Base-by-base conservation (phyloP, 495 filamentous ascomycete genomes). In the Aspergillus saccharolyticus region DNA sequence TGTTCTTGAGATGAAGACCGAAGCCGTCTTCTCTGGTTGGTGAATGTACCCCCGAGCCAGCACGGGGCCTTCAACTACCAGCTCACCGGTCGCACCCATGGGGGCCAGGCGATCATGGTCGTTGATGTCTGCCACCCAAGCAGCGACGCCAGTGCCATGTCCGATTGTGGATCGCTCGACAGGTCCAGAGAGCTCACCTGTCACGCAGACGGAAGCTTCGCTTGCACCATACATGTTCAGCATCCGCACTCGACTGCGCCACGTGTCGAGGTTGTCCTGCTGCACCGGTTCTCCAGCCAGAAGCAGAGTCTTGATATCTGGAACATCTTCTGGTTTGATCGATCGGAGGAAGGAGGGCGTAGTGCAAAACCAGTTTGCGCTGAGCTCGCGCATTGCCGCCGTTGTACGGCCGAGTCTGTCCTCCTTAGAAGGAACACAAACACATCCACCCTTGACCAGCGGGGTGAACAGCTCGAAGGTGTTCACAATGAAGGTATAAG, bases 21-120 rank as follows among this genome's bases (percentile, higher is more conserved):
- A 51, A 7, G 46, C 44, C 12, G 74, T 78, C 47, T 70, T 69
- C 3, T 63, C 61, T 0, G 58, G 53, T n/a, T 74, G 61, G 42
- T 74, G 61, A 3, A 79, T 52, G 54, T 81, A 82, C 1, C 70
- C 75, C 17, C 61, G 55, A 2, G 64, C 72, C 12, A 81, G 59
- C 8, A 70, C 60, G 4, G 72, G 70, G 0, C 79, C 77, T 57
- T 78, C 70, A n/a, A 81, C 59, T 2, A 75, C 53, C 16, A 82
- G 54, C 57, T 81, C 79, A 3, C 78, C 79, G 6, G 73, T 60
- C 2, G 57, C 62, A 16, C 79, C 79, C 21, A 79, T 60, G n/a
- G 78, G 72, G 2, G 58, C 56, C 6, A 77, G 65, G 1, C 52
- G 58, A 12, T 73, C 45, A n/a, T 65, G 63, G 33, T 76, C 51